These are phyloP conservation scores for Neurospora sp. DNA, from an alignment of 495 filamentous ascomycete species.

Conservation along the genomic window DNA sequence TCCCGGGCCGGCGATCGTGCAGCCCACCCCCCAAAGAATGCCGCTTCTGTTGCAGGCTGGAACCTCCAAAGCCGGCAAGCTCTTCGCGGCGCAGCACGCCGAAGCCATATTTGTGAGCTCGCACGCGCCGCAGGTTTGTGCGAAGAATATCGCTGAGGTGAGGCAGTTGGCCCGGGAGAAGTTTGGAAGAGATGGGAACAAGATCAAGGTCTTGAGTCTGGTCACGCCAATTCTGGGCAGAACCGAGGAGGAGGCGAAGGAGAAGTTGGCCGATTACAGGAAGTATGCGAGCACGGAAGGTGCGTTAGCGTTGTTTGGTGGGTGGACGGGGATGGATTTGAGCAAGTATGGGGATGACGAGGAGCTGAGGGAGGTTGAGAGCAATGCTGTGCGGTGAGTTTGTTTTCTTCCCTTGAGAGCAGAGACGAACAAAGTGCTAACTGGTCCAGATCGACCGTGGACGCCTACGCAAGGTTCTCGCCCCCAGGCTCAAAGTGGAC, in stretches of 20 bases:
- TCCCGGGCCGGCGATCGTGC: constrained; percentile 53
- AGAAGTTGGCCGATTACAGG: constrained; percentile 38
- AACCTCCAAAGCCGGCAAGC: constrained; percentile 50
- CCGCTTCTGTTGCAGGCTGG: constrained; percentile 58
- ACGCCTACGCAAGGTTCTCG: constrained; percentile 28
- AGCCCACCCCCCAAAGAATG: constrained; percentile 56
- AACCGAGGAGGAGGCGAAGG: constrained; percentile 44
- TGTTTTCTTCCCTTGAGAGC: background rate
- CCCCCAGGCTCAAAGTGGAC: constrained; percentile 48
- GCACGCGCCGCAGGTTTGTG: constrained; percentile 35
- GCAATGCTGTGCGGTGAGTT: constrained; percentile 49
- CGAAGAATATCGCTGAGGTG: constrained; percentile 41
- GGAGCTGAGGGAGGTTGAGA: constrained; percentile 50
- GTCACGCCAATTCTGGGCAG: constrained; percentile 38
- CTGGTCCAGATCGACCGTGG: constrained; percentile 21
- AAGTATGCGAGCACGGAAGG: constrained; percentile 48
- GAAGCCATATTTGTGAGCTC: constrained; percentile 47
- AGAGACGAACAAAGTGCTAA: background rate
- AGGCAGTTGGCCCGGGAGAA: constrained; percentile 30
- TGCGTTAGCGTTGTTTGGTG: constrained; percentile 48
- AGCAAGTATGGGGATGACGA: constrained; percentile 42
- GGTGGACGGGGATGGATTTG: constrained; percentile 53
- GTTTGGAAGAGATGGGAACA: constrained; percentile 35
- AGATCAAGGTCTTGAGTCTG: constrained; percentile 45
- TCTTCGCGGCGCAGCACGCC: constrained; percentile 54